These are phyloP conservation scores for Talaromyces rugulosus DNA, from an alignment of 2,329 filamentous ascomycete genomes.

Conservation along the genomic window DNA sequence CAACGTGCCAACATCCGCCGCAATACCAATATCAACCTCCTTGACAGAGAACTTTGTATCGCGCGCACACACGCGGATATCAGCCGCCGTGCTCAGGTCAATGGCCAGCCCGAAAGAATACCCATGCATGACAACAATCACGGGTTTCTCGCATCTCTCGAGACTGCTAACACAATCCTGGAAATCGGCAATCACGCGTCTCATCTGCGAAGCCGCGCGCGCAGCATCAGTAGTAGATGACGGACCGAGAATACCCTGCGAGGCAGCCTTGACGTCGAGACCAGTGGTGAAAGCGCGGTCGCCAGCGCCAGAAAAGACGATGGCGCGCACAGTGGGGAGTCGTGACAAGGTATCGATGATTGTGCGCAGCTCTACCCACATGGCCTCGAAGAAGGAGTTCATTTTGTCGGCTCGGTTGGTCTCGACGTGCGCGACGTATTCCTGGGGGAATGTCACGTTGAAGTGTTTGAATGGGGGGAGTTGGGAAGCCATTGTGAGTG, in stretches of 20 bases:
- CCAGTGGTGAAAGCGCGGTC: constrained; percentile 81
- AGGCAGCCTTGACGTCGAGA: constrained; percentile 69
- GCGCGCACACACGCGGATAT: constrained; percentile 38
- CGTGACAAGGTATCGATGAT: constrained; percentile 70
- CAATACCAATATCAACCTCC: constrained; percentile 48
- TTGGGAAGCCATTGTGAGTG: constrained; percentile 6
- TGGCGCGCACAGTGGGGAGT: constrained; percentile 67
- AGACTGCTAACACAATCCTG: constrained; percentile 72
- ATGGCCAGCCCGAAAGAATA: constrained; percentile 74
- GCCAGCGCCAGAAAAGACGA: constrained; percentile 77
- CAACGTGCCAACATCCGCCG: constrained; percentile 46
- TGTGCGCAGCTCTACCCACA: constrained; percentile 77
- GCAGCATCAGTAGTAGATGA: constrained; percentile 54
- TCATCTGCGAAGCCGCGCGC: constrained; percentile 58
- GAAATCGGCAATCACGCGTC: constrained; percentile 71
- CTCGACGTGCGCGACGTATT: constrained; percentile 82
- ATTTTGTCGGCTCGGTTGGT: constrained; percentile 84
- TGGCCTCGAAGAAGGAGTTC: constrained; percentile 79
- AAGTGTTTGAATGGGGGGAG: constrained; percentile 52
- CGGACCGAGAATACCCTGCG: constrained; percentile 34
- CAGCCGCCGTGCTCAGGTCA: constrained; percentile 50
- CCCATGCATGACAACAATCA: constrained; percentile 77
- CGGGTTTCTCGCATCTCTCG: constrained; percentile 87
- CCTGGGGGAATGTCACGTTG: constrained; percentile 65
- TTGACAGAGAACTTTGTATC: constrained; percentile 41